Evolutionary conservation across 768 basidiomycete species (phyloP).

Genomic region (Leccinum imitatum): DNA sequence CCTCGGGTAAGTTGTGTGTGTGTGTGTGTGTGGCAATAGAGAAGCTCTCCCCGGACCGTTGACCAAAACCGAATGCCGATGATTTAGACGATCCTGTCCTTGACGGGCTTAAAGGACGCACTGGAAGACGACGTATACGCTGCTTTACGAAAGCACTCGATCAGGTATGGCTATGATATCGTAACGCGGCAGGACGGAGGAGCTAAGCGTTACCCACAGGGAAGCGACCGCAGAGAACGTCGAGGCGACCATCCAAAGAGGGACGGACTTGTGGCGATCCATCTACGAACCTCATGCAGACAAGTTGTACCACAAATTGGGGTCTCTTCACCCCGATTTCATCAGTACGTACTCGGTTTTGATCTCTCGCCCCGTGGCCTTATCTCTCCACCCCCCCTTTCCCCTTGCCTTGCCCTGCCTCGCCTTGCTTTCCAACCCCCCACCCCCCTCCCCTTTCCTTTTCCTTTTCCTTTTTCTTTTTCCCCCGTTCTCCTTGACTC

Average conservation of each 20-base stretch:
- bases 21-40: background rate
- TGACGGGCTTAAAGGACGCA: slow-evolving; percentile 72
- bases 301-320: slow-evolving; percentile 87
- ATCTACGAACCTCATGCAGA: slow-evolving; percentile 89
- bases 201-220: slow-evolving; percentile 40
- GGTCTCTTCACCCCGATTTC: slow-evolving; percentile 90
- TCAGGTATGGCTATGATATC: slow-evolving; percentile 45
- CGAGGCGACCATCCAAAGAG: slow-evolving; percentile 66
- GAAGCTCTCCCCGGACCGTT: slow-evolving; percentile 2
- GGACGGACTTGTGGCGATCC: slow-evolving; percentile 73
- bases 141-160: slow-evolving; percentile 62
- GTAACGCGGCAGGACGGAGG: slow-evolving; percentile 18
- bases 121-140: slow-evolving; percentile 81
- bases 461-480: too few species aligned
- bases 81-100: slow-evolving; percentile 74
- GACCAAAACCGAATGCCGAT: slow-evolving; percentile 10
- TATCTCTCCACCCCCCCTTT: slow-evolving; percentile 24
- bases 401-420: background rate
- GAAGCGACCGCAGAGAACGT: slow-evolving; percentile 61
- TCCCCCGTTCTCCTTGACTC: background rate
- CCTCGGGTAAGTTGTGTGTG: slow-evolving; percentile 59
- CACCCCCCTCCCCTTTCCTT: background rate
- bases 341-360: slow-evolving; percentile 64
- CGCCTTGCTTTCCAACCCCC: slow-evolving; percentile 10
- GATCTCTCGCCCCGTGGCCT: slow-evolving; percentile 12